Evolutionary conservation across 495 filamentous ascomycete genomes (phyloP).

Genomic region (Hypoxylon cercidicola): DNA sequence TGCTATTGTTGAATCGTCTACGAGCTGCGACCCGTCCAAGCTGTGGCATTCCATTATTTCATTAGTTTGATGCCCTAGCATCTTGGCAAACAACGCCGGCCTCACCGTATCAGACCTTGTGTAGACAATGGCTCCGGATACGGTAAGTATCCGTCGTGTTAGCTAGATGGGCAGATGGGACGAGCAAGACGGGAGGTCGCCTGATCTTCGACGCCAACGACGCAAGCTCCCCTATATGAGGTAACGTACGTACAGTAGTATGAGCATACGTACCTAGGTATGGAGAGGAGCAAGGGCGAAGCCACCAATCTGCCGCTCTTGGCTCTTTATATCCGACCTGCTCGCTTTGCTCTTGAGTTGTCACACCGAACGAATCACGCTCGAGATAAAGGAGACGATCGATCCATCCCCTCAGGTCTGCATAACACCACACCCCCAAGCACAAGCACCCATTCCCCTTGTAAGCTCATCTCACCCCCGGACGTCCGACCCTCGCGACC

Average conservation of each 20-base stretch:
- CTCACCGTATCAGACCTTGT: constrained; percentile 8
- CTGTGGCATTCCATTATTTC: constrained; percentile 14
- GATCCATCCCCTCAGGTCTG: constrained; percentile 27
- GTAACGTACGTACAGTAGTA: too few relatives aligned
- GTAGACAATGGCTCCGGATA: background rate
- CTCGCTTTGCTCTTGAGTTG: constrained; percentile 11
- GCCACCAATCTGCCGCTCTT: constrained; percentile 40
- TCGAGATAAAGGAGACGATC: constrained; percentile 22
- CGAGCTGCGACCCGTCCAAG: background rate
- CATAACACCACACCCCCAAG: constrained; percentile 16
- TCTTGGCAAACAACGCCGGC: constrained; percentile 18
- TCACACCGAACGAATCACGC: constrained; percentile 33
- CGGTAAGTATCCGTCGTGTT: too few relatives aligned
- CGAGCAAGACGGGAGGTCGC: constrained; percentile 16
- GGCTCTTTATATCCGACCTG: constrained; percentile 33
- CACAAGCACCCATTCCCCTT: constrained; percentile 7
- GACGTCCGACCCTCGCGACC: constrained; percentile 33
- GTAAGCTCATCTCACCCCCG: constrained; percentile 34
- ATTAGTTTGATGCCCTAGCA: constrained; percentile 13
- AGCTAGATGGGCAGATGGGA: background rate
- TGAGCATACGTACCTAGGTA: background rate
- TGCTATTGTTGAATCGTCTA: constrained; percentile 11
- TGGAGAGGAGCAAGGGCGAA: constrained; percentile 17
- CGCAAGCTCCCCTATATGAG: constrained; percentile 10
- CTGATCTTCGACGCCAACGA: constrained; percentile 17